Evolutionary conservation across 2,329 filamentous ascomycete species (phyloP).

Genomic region (Neonectria coccinea): DNA sequence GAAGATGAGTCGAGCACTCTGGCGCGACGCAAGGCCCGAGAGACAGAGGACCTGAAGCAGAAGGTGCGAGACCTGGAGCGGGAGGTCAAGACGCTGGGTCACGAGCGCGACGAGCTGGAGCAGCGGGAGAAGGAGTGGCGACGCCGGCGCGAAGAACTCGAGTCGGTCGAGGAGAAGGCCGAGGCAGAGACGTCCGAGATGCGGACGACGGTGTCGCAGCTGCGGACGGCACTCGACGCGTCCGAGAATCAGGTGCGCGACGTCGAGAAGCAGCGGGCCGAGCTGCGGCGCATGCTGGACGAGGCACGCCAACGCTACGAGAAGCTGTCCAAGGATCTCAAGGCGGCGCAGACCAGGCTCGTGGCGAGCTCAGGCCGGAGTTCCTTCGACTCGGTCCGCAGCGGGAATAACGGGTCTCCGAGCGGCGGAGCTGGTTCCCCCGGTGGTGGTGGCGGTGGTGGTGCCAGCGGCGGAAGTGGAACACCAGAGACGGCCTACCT

Average conservation of each 20-base stretch:
- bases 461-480: conserved; percentile 26
- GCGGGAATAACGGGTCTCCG: conserved; percentile 48
- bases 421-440: conserved; percentile 27
- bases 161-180: conserved; percentile 75
- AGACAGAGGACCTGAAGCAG: conserved; percentile 86
- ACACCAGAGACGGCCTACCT: conserved; percentile 72
- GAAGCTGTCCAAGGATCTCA: conserved; percentile 78
- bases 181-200: conserved; percentile 81
- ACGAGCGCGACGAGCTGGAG: conserved; percentile 84
- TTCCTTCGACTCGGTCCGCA: conserved; percentile 53
- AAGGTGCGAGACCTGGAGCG: conserved; percentile 86
- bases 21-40: conserved; percentile 80
- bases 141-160: conserved; percentile 79
- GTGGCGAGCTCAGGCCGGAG: conserved; percentile 59
- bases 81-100: conserved; percentile 74
- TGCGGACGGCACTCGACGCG: conserved; percentile 85
- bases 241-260: conserved; percentile 87
- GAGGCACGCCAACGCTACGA: conserved; percentile 83
- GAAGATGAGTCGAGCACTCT: conserved; percentile 89
- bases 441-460: conserved; percentile 29
- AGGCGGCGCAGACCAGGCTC: conserved; percentile 63
- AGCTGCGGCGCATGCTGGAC: conserved; percentile 80
- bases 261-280: conserved; percentile 83
- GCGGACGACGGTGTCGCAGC: conserved; percentile 78
- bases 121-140: conserved; percentile 80